Evolutionary conservation across 805 yeast genomes (phyloP).

Genomic region (Candida montana): DNA sequence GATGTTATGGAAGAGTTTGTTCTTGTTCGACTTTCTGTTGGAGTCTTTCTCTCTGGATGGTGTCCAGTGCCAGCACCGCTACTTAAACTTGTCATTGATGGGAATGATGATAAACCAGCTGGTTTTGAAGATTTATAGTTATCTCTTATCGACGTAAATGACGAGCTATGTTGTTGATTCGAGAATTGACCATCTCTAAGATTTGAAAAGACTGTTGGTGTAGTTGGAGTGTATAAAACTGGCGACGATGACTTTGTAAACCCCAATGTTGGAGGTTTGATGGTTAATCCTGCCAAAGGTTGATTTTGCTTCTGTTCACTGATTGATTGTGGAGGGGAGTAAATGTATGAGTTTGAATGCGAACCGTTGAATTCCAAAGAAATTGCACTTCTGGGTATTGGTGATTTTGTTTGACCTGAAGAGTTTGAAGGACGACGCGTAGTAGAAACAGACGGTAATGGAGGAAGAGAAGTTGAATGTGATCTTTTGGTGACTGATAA

Average conservation of each 20-base stretch:
- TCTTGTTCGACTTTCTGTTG: constrained; percentile 9
- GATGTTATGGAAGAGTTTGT: constrained; percentile 7
- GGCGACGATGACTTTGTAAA: constrained; percentile 21
- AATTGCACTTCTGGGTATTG: constrained; percentile 21
- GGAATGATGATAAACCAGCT: constrained; percentile 15
- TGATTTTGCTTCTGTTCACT: background rate
- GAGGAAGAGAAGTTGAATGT: constrained; percentile 27
- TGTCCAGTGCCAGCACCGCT: constrained; percentile 1
- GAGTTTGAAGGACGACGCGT: constrained; percentile 24
- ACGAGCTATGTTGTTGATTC: constrained; percentile 1
- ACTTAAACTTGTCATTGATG: constrained; percentile 22
- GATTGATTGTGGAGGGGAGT: constrained; percentile 17
- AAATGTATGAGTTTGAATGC: constrained; percentile 21
- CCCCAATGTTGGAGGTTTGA: constrained; percentile 18
- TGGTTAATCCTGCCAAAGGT: constrained; percentile 9
- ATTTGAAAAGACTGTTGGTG: constrained; percentile 10
- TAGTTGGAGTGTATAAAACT: constrained; percentile 21
- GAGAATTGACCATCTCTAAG: too few species aligned
- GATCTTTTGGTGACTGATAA: constrained; percentile 8
- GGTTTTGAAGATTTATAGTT: background rate
- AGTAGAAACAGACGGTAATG: constrained; percentile 30
- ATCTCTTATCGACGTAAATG: background rate
- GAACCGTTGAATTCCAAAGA: constrained; percentile 21
- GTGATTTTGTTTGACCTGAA: constrained; percentile 21
- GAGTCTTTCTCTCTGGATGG: constrained; percentile 7